These are phyloP conservation scores for Xylariaceae sp. DNA, from an alignment of 2,329 filamentous ascomycete species.

Conservation along the genomic window DNA sequence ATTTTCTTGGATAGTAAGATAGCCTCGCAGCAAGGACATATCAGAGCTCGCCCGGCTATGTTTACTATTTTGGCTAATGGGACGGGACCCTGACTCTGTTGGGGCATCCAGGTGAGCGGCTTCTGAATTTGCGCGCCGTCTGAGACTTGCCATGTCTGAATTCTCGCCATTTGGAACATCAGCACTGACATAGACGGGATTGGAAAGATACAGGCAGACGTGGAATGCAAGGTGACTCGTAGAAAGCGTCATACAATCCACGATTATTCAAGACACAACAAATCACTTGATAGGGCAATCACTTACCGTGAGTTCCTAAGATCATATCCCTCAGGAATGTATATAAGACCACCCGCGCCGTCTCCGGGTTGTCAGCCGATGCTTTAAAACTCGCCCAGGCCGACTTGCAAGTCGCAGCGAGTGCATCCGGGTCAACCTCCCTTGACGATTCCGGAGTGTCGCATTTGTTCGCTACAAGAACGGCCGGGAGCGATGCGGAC, in stretches of 20 bases:
- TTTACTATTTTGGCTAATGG: slow-evolving; percentile 56
- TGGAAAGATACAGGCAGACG: neutral
- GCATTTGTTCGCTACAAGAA: slow-evolving; percentile 86
- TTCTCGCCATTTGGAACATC: slow-evolving; percentile 30
- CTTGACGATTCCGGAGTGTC: slow-evolving; percentile 67
- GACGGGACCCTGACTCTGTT: slow-evolving; percentile 45
- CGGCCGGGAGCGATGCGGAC: slow-evolving; percentile 66
- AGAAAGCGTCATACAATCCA: neutral
- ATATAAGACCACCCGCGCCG: slow-evolving; percentile 68
- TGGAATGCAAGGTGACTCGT: neutral
- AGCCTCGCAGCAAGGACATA: slow-evolving; percentile 54
- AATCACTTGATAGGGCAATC: neutral
- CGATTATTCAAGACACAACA: neutral
- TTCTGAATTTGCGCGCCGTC: slow-evolving; percentile 56
- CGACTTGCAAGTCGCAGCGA: slow-evolving; percentile 59
- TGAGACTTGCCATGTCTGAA: slow-evolving; percentile 39
- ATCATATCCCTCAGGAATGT: slow-evolving; percentile 69
- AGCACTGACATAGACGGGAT: slow-evolving; percentile 2
- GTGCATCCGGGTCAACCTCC: slow-evolving; percentile 62
- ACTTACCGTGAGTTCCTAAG: slow-evolving; percentile 61
- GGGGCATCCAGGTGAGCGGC: slow-evolving; percentile 52
- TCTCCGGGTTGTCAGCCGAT: slow-evolving; percentile 63
- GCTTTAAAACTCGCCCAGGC: slow-evolving; percentile 70
- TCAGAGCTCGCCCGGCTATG: slow-evolving; percentile 69
- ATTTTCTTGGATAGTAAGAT: slow-evolving; percentile 41